These are phyloP conservation scores for Lathyrus oleraceus DNA, from an alignment of 306 rosid species.

Conservation along the genomic window DNA sequence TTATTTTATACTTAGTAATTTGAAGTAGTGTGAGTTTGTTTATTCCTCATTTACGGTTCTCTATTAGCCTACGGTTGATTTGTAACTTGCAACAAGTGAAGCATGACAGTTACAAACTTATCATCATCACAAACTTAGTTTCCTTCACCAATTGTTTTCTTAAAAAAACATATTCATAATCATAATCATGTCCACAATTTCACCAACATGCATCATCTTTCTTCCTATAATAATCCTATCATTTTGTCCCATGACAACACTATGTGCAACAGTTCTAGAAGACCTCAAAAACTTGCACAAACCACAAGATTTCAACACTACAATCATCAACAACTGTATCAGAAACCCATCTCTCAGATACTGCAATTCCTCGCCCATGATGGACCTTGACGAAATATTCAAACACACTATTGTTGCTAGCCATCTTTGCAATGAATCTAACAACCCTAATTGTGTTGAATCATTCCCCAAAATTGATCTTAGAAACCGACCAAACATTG, in stretches of 20 bases:
- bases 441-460: slow-evolving; percentile 60
- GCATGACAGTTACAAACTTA: neutral
- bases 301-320: slow-evolving; percentile 65
- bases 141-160: slow-evolving; percentile 20
- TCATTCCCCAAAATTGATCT: slow-evolving; percentile 73
- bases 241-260: slow-evolving; percentile 4
- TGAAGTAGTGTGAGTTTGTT: neutral
- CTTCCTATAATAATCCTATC: slow-evolving; percentile 22
- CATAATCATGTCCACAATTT: slow-evolving; percentile 49
- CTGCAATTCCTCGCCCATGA: slow-evolving; percentile 55
- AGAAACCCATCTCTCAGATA: slow-evolving; percentile 67
- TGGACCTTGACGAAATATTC: slow-evolving; percentile 59
- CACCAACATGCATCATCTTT: slow-evolving; percentile 35
- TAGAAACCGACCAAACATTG: slow-evolving; percentile 50
- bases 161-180: slow-evolving; percentile 34
- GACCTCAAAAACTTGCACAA: slow-evolving; percentile 61
- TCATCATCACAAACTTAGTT: neutral
- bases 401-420: slow-evolving; percentile 69
- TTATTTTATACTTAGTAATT: neutral
- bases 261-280: slow-evolving; percentile 58
- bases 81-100: neutral
- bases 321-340: slow-evolving; percentile 56
- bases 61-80: neutral
- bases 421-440: slow-evolving; percentile 74
- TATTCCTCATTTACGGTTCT: neutral